A percentile compares a stretch with the other conserved stretches of the same genome.
Conservation (phyloP, 208 protist genomes). For the Leishmania turanica region DNA sequence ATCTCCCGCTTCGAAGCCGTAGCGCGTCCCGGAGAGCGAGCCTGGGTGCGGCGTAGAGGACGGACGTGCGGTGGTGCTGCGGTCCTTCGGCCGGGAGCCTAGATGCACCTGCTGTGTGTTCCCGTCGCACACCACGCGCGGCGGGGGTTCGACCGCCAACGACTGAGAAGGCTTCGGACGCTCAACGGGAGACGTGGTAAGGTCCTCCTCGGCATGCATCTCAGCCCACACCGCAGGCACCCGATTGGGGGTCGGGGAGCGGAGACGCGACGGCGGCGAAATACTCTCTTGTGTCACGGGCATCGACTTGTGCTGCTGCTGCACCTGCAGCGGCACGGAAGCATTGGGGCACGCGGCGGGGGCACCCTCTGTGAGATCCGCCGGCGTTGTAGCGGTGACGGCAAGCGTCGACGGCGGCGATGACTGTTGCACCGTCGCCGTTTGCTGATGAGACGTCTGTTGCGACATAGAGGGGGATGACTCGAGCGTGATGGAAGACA, state of each 20-base stretch:
- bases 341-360: not conserved
- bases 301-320: not conserved
- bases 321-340: not conserved
- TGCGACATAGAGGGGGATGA: conserved; percentile 22
- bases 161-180: conserved; percentile 1
- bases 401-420: not conserved
- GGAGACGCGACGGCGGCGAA: conserved; percentile 8
- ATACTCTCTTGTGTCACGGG: not conserved
- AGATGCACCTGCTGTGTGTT: conserved; percentile 5
- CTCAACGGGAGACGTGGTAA: conserved; percentile 9
- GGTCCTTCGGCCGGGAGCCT: conserved; percentile 33
- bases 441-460: not conserved
- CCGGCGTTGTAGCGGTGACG: not conserved
- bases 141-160: conserved; percentile 20
- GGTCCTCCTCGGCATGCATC: too few relatives aligned
- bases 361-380: not conserved
- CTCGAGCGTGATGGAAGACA: conserved; percentile 13
- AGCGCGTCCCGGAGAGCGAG: not conserved
- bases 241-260: conserved; percentile 24
- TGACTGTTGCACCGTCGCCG: not conserved
- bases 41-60: conserved; percentile 20
- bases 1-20: not conserved
- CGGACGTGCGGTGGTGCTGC: conserved; percentile 39
- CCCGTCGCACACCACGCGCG: conserved; percentile 19
- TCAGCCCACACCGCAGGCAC: not conserved